Conservation (phyloP, 768 basidiomycete species). For the Hydnum rufescens region DNA sequence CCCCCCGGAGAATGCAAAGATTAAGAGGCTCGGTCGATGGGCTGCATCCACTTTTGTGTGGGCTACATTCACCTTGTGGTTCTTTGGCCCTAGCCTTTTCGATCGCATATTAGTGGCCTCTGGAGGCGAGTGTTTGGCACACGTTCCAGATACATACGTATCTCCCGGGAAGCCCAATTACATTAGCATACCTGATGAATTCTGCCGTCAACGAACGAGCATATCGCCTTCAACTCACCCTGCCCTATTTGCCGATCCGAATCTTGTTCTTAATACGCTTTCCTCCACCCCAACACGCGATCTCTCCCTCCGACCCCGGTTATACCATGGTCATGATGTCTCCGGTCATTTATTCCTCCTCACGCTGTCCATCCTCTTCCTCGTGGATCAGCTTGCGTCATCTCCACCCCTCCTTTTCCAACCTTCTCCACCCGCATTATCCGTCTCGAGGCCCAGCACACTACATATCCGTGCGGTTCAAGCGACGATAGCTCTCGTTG, state of each 20-base stretch:
- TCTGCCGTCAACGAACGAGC: constrained; percentile 31
- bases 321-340: constrained; percentile 74
- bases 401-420: constrained; percentile 23
- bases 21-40: constrained; percentile 27
- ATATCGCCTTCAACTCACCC: constrained; percentile 46
- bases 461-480: background rate
- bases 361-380: constrained; percentile 56
- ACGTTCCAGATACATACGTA: constrained; percentile 23
- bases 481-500: constrained; percentile 30
- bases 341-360: constrained; percentile 88
- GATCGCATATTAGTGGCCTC: constrained; percentile 43
- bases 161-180: constrained; percentile 11
- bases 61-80: constrained; percentile 65
- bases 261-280: constrained; percentile 11
- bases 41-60: constrained; percentile 40
- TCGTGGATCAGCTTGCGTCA: constrained; percentile 50
- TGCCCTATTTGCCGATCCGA: constrained; percentile 28
- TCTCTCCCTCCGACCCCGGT: constrained; percentile 26
- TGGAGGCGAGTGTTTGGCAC: constrained; percentile 60
- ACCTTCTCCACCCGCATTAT: background rate
- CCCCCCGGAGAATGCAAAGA: constrained; percentile 19
- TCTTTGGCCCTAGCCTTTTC: constrained; percentile 66
- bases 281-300: constrained; percentile 22
- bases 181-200: constrained; percentile 33
- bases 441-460: background rate